Conservation (phyloP, 148 eudicot species). For the Diospyros kaki region DNA sequence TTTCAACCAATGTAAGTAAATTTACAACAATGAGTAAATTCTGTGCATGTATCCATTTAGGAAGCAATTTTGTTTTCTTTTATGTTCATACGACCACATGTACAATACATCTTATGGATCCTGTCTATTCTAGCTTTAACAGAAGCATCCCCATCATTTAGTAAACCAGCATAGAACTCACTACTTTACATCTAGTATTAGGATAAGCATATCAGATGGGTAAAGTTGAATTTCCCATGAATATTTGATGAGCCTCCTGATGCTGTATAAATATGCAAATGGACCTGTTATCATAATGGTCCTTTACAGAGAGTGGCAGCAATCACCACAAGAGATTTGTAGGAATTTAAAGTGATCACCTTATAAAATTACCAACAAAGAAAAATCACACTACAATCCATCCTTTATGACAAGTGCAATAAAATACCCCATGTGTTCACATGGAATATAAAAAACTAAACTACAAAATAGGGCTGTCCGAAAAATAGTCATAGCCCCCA, state of each 20-base stretch:
- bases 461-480: too few species aligned
- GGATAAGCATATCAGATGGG: not conserved
- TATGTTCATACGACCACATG: not conserved
- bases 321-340: not conserved
- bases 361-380: not conserved
- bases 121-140: not conserved
- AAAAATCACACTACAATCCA: too few species aligned
- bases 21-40: too few species aligned
- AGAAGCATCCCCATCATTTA: conserved; percentile 1
- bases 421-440: too few species aligned
- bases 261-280: not conserved
- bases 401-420: too few species aligned
- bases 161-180: not conserved
- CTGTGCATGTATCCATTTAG: too few species aligned
- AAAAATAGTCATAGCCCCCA: too few species aligned
- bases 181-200: not conserved
- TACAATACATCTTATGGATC: not conserved
- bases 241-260: not conserved
- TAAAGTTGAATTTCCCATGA: not conserved
- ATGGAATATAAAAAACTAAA: too few species aligned
- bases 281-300: not conserved
- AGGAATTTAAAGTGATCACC: not conserved
- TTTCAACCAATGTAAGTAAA: not conserved
- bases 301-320: not conserved
- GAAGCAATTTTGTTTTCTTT: too few species aligned